phyloP scores from a whole-genome alignment of 2,329 filamentous ascomycete species.

The Colletotrichum liaoningense region DNA sequence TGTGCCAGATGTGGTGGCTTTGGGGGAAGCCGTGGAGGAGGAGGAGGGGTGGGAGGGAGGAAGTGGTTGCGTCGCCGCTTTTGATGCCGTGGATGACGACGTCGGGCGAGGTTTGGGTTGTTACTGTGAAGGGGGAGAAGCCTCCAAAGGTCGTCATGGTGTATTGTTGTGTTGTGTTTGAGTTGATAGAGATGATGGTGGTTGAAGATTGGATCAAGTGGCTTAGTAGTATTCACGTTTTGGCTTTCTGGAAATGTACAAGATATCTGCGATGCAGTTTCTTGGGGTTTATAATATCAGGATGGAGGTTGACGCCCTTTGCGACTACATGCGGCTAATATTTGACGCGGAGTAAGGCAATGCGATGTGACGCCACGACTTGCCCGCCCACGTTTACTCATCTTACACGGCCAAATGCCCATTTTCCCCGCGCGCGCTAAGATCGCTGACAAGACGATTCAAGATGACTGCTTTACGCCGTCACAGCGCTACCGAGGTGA shows the following conservation, averaged over 20 bases:
- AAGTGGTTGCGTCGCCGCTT: slow-evolving; percentile 43
- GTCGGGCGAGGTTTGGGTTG: slow-evolving; percentile 47
- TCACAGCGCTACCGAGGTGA: background rate
- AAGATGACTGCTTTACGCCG: background rate
- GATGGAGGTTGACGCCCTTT: background rate
- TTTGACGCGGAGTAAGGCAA: background rate
- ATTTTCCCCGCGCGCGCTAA: background rate
- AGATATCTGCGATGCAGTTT: background rate
- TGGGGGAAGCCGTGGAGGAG: slow-evolving; percentile 66
- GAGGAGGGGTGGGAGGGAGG: slow-evolving; percentile 51
- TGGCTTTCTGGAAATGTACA: background rate
- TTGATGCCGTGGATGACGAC: slow-evolving; percentile 58
- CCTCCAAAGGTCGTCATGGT: slow-evolving; percentile 49
- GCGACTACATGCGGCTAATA: background rate
- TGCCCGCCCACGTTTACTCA: background rate
- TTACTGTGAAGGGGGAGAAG: slow-evolving; percentile 52
- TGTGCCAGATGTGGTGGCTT: slow-evolving; percentile 64
- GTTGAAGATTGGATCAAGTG: too few relatives aligned
- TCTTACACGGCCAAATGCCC: background rate
- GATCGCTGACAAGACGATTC: background rate
- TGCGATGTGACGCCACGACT: background rate
- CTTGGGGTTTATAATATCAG: background rate
- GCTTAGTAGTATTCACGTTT: background rate
- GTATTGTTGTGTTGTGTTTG: background rate
- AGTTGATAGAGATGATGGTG: background rate